A percentile compares a stretch with the other conserved stretches of the same genome.
These are phyloP conservation scores for Fusarium papillatum DNA, from an alignment of 2,329 filamentous ascomycete genomes.

Conservation along the genomic window DNA sequence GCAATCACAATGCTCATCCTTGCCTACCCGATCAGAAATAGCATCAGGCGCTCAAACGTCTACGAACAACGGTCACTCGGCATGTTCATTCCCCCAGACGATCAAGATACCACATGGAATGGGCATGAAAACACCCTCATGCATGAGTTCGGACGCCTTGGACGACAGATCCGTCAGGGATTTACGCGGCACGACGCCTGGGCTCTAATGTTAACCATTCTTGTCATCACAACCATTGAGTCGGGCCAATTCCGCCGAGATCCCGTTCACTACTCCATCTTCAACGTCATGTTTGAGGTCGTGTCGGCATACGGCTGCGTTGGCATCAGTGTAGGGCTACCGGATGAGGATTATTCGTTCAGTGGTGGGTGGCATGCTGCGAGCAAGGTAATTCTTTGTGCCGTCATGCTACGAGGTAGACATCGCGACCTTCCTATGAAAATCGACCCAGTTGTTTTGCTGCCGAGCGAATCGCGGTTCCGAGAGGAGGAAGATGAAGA, in stretches of 20 bases:
- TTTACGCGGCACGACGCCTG: not conserved
- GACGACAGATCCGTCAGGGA: not conserved
- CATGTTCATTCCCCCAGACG: not conserved
- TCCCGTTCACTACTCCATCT: not conserved
- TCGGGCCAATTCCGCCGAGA: not conserved
- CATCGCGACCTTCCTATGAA: not conserved
- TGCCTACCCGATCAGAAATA: not conserved
- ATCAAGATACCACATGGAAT: not conserved
- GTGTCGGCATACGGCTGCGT: not conserved
- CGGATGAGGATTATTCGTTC: not conserved
- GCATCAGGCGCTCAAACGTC: not conserved
- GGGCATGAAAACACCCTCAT: not conserved
- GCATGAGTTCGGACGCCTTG: not conserved
- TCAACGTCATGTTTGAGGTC: not conserved
- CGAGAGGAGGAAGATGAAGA: not conserved
- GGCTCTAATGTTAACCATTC: not conserved
- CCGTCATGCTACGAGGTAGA: not conserved
- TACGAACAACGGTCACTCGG: not conserved
- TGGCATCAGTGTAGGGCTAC: not conserved
- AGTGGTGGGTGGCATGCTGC: not conserved
- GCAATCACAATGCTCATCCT: not conserved
- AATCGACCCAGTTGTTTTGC: not conserved
- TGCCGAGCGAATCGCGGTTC: not conserved
- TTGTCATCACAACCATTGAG: not conserved
- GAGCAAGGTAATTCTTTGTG: not conserved